A percentile compares a stretch with the other conserved stretches of the same genome.
Evolutionary conservation across 1,139 yeast genomes (phyloP).

Genomic region (Magnusiomyces sp.): DNA sequence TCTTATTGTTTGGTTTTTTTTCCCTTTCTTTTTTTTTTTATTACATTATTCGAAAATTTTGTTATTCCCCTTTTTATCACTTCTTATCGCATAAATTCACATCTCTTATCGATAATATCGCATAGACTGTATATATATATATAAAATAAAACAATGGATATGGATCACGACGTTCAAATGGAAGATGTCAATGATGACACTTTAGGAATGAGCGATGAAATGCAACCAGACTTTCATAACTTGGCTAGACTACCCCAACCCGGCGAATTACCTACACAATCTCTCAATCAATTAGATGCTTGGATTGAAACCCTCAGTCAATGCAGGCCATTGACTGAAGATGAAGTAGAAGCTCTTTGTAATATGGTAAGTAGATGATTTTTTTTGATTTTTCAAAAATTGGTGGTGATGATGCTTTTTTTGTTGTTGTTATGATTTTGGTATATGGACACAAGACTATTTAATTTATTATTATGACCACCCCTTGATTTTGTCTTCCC

Average conservation of each 20-base stretch:
- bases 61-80: neutral
- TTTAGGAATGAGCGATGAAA: slow-evolving; percentile 3
- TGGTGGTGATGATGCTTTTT: neutral
- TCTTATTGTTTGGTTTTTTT: neutral
- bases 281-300: slow-evolving; percentile 61
- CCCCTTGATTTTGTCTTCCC: too few relatives aligned
- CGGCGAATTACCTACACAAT: slow-evolving; percentile 10
- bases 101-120: neutral
- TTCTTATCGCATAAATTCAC: neutral
- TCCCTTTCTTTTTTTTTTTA: neutral
- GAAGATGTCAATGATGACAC: slow-evolving; percentile 12
- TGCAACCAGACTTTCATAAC: neutral
- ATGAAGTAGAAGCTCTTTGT: slow-evolving; percentile 70
- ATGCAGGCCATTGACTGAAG: slow-evolving; percentile 77
- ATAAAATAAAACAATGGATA: slow-evolving; percentile 8
- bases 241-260: slow-evolving; percentile 5
- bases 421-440: neutral
- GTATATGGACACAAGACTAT: too few relatives aligned
- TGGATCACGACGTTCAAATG: slow-evolving; percentile 14
- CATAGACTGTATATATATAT: neutral
- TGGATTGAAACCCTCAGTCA: slow-evolving; percentile 76
- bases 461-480: too few relatives aligned
- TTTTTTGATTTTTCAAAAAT: slow-evolving; percentile 13
- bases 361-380: slow-evolving; percentile 33
- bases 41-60: neutral